A percentile compares a stretch with the other conserved stretches of the same genome.
Evolutionary conservation across 306 rosid species (phyloP).

Genomic region (Prunus mongolica): DNA sequence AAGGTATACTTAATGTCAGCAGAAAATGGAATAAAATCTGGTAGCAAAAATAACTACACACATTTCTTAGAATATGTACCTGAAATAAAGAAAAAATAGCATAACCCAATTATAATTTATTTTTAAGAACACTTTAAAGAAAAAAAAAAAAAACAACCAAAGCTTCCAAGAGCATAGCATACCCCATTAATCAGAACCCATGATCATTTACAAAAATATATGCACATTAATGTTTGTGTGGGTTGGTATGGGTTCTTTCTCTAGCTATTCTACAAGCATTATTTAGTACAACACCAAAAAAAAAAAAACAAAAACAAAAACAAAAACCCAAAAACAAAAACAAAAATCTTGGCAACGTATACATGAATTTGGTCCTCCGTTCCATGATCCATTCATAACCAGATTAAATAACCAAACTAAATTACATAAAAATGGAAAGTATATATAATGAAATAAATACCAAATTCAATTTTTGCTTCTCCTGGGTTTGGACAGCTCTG

Average conservation of each 20-base stretch:
- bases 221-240: neutral
- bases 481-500: slow-evolving; percentile 83
- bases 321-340: too few relatives aligned
- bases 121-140: too few relatives aligned
- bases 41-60: neutral
- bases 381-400: neutral
- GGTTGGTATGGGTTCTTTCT: neutral
- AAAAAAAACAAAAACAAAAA: too few relatives aligned
- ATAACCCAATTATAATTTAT: neutral
- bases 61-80: neutral
- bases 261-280: neutral
- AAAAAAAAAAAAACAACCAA: neutral
- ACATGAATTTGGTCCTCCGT: neutral
- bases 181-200: neutral
- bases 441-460: slow-evolving; percentile 24
- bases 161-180: neutral
- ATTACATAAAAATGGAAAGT: neutral
- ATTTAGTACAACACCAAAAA: too few relatives aligned
- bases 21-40: neutral
- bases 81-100: neutral
- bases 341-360: neutral
- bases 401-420: neutral
- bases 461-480: slow-evolving; percentile 73
- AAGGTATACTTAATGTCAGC: slow-evolving; percentile 2
- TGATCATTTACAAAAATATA: neutral